Percentiles rank a stretch among this genome's conserved stretches.
phyloP scores from a whole-genome alignment of 2,329 filamentous ascomycete genomes.

The Penicillium italicum region DNA sequence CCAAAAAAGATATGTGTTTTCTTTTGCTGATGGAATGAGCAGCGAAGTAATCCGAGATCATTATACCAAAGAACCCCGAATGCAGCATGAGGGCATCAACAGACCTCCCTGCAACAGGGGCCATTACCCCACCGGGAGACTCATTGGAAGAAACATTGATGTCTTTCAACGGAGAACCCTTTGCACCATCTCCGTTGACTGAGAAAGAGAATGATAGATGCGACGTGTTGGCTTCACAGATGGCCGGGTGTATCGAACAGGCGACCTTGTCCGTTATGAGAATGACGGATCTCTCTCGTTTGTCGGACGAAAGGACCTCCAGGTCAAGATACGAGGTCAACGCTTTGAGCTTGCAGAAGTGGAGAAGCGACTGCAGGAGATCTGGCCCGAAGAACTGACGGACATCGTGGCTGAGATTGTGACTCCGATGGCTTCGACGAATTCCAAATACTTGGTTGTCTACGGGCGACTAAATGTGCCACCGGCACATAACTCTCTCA shows the following conservation, averaged over 20 bases:
- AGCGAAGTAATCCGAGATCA: too few species aligned
- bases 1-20: background rate
- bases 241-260: constrained; percentile 32
- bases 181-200: background rate
- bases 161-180: background rate
- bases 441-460: constrained; percentile 2
- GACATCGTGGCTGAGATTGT: background rate
- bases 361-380: constrained; percentile 5
- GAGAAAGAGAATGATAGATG: background rate
- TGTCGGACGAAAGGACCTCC: constrained; percentile 19
- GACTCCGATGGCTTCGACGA: background rate
- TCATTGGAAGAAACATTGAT: background rate
- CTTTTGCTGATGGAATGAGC: background rate
- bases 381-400: background rate
- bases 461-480: too few species aligned
- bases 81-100: background rate
- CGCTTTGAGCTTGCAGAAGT: constrained; percentile 16
- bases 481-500: too few species aligned
- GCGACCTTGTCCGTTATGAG: constrained; percentile 31
- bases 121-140: background rate
- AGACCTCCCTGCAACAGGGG: background rate
- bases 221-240: background rate
- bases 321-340: constrained; percentile 23
- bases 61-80: background rate
- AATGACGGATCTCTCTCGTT: constrained; percentile 15